phyloP scores from a whole-genome alignment of 108 stramenopile species.

The Skeletonema grethae region DNA sequence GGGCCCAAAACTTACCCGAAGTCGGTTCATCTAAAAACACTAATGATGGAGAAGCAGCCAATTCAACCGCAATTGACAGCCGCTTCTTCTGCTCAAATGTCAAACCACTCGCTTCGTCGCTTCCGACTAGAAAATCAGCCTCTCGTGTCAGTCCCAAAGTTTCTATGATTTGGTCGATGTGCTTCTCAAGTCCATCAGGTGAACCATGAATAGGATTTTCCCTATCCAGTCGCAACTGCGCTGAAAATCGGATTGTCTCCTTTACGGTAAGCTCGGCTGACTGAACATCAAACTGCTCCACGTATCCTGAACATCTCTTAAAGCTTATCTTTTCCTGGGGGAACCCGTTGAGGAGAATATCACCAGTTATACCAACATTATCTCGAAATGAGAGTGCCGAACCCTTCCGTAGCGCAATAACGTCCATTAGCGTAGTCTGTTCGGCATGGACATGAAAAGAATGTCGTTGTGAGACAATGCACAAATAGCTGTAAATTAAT shows the following conservation, averaged over 20 bases:
- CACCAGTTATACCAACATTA: conserved; percentile 55
- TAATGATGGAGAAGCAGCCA: conserved; percentile 55
- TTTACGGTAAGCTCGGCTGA: conserved; percentile 72
- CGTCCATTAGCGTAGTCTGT: conserved; percentile 51
- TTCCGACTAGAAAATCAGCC: conserved; percentile 68
- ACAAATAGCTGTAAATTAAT: not conserved
- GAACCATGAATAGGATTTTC: conserved; percentile 65
- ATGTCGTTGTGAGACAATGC: not conserved
- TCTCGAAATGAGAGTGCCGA: not conserved
- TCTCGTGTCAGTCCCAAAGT: conserved; percentile 68
- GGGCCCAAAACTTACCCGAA: conserved; percentile 1
- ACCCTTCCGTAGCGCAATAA: conserved; percentile 58
- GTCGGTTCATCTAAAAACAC: conserved; percentile 45
- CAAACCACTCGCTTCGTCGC: conserved; percentile 47
- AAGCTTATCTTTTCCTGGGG: conserved; percentile 54
- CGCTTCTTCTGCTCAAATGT: conserved; percentile 78
- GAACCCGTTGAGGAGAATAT: conserved; percentile 59
- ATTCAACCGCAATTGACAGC: conserved; percentile 76
- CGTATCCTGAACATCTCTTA: conserved; percentile 74
- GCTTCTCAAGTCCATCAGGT: conserved; percentile 60
- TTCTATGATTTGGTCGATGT: conserved; percentile 69
- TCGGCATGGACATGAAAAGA: not conserved
- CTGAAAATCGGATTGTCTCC: conserved; percentile 67
- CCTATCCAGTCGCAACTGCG: conserved; percentile 55
- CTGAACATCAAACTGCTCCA: conserved; percentile 88